Evolutionary conservation across 2,329 filamentous ascomycete genomes (phyloP), one percentile per base, ranked within the genome.

Genomic region (Volutella citrinella): DNA sequence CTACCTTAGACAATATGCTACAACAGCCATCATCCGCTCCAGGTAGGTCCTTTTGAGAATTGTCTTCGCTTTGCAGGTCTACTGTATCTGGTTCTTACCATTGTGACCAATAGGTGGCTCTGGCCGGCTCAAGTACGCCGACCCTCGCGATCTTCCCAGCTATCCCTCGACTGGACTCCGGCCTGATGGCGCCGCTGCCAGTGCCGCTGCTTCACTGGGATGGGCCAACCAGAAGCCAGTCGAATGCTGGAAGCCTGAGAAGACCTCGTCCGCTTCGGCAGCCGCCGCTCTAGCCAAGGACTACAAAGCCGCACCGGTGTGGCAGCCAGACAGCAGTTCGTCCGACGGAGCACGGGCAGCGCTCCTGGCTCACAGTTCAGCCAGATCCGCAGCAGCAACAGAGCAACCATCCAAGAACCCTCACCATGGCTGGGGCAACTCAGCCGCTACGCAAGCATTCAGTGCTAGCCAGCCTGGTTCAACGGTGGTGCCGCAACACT

Each of bases 341-440:
- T 66, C 76, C 10, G 76, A 81, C 30, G 84, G 84, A 21, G 80
- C 84, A 31, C 87, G 84, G 55, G 87, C 88, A 29, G 88, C 88
- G 5, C 56, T 87, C 9, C 65, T 86, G 17, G 86, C 87, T 13
- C 57, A 62, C 17, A 59, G 57, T 3, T 66, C 64, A 10, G 63
- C 63, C 20, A 54, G 48, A 26, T 51, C 56, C 11, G 56, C 56
- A 11, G 45, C 57, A 21, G 61, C 54, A 39, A 31, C 46, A 32
- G 13, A 36, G 31, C 25, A 46, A 38, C 27, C 34, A 27, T 32
- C 46, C 12, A 42, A 43, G 9, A 50, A 37, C 14, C 42, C 51
- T 3, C 59, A 59, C 9, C 55, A 61, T 6, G 51, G 49, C 9
- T 75, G 69, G 69, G 84, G 84, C 14, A 78, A 78, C 51, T 84